Percentiles rank a stretch among this genome's conserved stretches.
These are phyloP conservation scores for Xylaria sp. DNA, from an alignment of 495 filamentous ascomycete species.

Conservation along the genomic window DNA sequence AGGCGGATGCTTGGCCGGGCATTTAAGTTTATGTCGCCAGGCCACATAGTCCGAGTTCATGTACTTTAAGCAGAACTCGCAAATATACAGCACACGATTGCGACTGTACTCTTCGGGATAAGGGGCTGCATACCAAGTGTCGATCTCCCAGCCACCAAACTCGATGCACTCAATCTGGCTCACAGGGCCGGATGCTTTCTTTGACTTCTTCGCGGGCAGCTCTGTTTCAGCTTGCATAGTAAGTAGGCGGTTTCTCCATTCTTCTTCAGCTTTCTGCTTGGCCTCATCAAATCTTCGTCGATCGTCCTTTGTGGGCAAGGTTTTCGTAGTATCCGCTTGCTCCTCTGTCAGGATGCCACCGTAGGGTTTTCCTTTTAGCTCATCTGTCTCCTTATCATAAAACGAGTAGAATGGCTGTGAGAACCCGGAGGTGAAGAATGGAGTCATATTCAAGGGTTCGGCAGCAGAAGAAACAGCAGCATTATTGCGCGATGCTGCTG, in stretches of 20 bases:
- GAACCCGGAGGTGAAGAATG: constrained; percentile 63
- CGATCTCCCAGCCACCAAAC: constrained; percentile 95
- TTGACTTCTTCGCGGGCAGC: constrained; percentile 53
- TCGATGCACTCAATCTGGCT: constrained; percentile 99
- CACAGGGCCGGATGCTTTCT: constrained; percentile 81
- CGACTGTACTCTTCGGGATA: constrained; percentile 98
- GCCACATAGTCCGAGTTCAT: constrained; percentile 99
- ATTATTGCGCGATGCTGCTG: constrained; percentile 32
- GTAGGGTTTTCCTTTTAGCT: constrained; percentile 90
- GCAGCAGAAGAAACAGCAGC: constrained; percentile 40
- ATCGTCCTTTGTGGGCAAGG: constrained; percentile 79
- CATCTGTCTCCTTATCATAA: constrained; percentile 85
- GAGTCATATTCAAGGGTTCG: constrained; percentile 49
- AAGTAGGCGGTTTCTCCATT: constrained; percentile 72
- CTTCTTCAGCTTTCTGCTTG: constrained; percentile 86
- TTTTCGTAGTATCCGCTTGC: constrained; percentile 90
- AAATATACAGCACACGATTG: constrained; percentile 94
- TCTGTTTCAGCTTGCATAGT: constrained; percentile 56
- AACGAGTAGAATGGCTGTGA: constrained; percentile 80
- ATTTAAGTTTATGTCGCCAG: constrained; percentile 98
- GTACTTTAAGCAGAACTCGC: constrained; percentile 98
- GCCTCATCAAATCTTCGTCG: constrained; percentile 86
- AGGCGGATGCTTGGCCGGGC: constrained; percentile 92
- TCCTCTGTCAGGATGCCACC: constrained; percentile 88
- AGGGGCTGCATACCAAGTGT: constrained; percentile 99